Conservation (phyloP, 2,329 filamentous ascomycete species). For the Exophiala bonariae region DNA sequence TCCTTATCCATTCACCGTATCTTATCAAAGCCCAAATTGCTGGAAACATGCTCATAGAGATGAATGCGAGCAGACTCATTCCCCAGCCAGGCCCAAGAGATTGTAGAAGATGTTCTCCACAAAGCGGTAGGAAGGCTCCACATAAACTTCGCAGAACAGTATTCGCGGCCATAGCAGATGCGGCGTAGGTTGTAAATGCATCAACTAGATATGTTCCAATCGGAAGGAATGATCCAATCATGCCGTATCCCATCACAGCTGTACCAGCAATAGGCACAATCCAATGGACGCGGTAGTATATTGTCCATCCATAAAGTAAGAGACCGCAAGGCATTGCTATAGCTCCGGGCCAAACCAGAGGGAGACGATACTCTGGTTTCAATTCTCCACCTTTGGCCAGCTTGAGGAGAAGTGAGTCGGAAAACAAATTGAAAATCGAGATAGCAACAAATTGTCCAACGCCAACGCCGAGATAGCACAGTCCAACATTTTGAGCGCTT, state of each 20-base stretch:
- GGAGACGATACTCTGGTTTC: slow-evolving; percentile 51
- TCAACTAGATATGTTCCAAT: slow-evolving; percentile 61
- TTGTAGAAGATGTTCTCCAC: too few species aligned
- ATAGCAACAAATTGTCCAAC: slow-evolving; percentile 53
- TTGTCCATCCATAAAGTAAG: slow-evolving; percentile 59
- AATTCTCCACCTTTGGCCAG: slow-evolving; percentile 39
- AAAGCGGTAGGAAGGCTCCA: too few species aligned
- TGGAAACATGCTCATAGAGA: too few species aligned
- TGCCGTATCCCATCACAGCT: slow-evolving; percentile 48
- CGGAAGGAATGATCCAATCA: slow-evolving; percentile 43
- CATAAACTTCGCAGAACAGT: too few species aligned
- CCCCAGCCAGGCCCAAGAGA: too few species aligned
- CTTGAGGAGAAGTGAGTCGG: slow-evolving; percentile 45
- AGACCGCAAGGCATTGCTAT: slow-evolving; percentile 56
- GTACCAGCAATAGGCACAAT: slow-evolving; percentile 56
- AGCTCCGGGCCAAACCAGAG: slow-evolving; percentile 56
- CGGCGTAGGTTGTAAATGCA: background rate
- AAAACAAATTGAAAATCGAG: slow-evolving; percentile 31
- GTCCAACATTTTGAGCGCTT: slow-evolving; percentile 43
- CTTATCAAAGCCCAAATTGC: too few species aligned
- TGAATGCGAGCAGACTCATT: too few species aligned
- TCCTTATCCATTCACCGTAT: too few species aligned
- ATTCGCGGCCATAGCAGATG: too few species aligned
- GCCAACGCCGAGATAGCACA: slow-evolving; percentile 50
- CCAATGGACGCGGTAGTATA: slow-evolving; percentile 51